Evolutionary conservation across 139 green algal genomes (phyloP).

Genomic region (Edaphochlamys debaryana): DNA sequence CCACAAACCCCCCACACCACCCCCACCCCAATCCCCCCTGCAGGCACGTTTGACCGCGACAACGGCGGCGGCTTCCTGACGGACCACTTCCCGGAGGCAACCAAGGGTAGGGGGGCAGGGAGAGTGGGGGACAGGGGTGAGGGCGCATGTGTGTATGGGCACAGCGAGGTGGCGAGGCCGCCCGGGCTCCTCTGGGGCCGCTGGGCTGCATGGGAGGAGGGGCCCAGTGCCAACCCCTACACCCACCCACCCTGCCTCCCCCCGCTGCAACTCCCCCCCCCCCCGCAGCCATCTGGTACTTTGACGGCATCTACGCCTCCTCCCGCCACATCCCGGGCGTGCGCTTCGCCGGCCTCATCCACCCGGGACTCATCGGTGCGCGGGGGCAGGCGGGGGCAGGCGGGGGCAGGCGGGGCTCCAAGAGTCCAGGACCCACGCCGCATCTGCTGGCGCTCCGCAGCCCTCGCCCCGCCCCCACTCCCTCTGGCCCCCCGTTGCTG

Average conservation of each 20-base stretch:
- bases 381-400: too few relatives aligned
- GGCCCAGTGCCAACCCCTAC: too few relatives aligned
- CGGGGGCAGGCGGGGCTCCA: not conserved
- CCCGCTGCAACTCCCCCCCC: not conserved
- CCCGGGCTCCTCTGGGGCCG: not conserved
- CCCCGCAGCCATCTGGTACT: conserved; percentile 54
- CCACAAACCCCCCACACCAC: too few relatives aligned
- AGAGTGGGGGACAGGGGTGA: not conserved
- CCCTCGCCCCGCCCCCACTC: too few relatives aligned
- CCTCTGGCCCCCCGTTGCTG: too few relatives aligned
- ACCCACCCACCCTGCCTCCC: too few relatives aligned
- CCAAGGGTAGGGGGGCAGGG: conserved; percentile 48
- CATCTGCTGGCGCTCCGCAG: not conserved
- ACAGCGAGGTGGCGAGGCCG: too few relatives aligned
- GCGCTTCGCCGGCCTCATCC: conserved; percentile 66
- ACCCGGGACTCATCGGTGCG: conserved; percentile 75
- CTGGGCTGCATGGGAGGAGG: too few relatives aligned
- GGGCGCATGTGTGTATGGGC: not conserved
- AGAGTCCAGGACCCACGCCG: not conserved
- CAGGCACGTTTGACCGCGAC: conserved; percentile 78
- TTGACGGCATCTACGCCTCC: conserved; percentile 76
- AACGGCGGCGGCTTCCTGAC: conserved; percentile 84
- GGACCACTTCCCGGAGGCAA: conserved; percentile 80
- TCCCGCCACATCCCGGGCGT: conserved; percentile 80
- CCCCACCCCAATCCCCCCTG: too few relatives aligned